Conservation (phyloP, 2,329 filamentous ascomycete genomes). For the Pestalotiopsis fici region DNA sequence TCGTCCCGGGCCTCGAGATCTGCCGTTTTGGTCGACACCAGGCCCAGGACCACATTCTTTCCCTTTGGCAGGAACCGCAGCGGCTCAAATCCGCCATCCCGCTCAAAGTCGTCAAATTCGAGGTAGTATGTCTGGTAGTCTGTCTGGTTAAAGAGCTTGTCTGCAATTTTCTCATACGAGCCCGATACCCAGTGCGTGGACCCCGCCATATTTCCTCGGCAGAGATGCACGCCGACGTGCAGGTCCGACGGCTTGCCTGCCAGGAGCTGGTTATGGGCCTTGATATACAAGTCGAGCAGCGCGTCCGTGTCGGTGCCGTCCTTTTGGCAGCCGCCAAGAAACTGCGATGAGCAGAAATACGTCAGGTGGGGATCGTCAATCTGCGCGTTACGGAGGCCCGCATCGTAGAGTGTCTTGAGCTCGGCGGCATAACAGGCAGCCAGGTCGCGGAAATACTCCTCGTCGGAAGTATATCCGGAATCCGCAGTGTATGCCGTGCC, state of each 20-base stretch:
- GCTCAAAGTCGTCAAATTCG: slow-evolving; percentile 50
- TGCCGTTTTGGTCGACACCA: slow-evolving; percentile 50
- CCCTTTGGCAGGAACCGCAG: slow-evolving; percentile 45
- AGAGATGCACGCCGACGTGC: slow-evolving; percentile 65
- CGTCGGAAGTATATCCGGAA: slow-evolving; percentile 49
- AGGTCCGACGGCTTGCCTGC: slow-evolving; percentile 53
- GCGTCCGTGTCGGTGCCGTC: slow-evolving; percentile 51
- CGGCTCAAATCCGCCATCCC: slow-evolving; percentile 50
- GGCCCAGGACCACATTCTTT: slow-evolving; percentile 53
- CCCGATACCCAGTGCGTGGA: slow-evolving; percentile 52
- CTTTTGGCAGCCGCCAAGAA: slow-evolving; percentile 58
- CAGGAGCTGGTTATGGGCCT: slow-evolving; percentile 62
- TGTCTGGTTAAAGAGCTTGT: slow-evolving; percentile 48
- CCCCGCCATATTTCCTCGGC: slow-evolving; percentile 48
- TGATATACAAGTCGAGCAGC: slow-evolving; percentile 61
- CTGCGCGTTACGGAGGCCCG: slow-evolving; percentile 54
- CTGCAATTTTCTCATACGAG: slow-evolving; percentile 51
- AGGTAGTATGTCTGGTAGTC: slow-evolving; percentile 53
- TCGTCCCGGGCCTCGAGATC: slow-evolving; percentile 44
- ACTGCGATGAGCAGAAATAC: slow-evolving; percentile 59
- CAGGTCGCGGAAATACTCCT: slow-evolving; percentile 56
- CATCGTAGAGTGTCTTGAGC: slow-evolving; percentile 51
- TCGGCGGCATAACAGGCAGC: slow-evolving; percentile 54
- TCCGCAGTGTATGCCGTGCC: slow-evolving; percentile 47
- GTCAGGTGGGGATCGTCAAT: slow-evolving; percentile 57